phyloP scores from a whole-genome alignment of 352 stramenopile genomes.

The Blastocystis hominis region DNA sequence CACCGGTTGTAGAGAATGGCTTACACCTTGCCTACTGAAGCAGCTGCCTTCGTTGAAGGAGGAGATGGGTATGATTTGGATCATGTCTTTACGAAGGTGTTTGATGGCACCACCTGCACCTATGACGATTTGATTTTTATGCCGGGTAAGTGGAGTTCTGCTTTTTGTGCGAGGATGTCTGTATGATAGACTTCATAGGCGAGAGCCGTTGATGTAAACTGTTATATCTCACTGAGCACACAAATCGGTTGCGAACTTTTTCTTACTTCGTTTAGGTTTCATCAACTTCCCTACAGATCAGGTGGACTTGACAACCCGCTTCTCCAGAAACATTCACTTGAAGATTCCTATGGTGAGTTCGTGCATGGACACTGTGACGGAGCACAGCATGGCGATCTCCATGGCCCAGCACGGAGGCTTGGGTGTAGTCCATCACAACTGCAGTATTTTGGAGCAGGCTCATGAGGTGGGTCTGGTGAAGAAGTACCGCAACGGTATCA shows the following conservation, averaged over 20 bases:
- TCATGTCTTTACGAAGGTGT: not conserved
- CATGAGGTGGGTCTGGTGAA: conserved; percentile 73
- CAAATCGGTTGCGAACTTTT: conserved; percentile 19
- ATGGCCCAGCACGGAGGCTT: conserved; percentile 97
- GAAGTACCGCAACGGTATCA: conserved; percentile 60
- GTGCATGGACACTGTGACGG: conserved; percentile 99
- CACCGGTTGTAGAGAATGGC: conserved; percentile 1
- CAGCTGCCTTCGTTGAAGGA: conserved; percentile 29
- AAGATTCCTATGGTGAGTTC: conserved; percentile 71
- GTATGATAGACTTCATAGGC: conserved; percentile 23
- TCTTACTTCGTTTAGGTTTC: conserved; percentile 66
- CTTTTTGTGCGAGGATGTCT: conserved; percentile 33
- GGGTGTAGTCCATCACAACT: conserved; percentile 99
- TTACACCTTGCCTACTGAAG: conserved; percentile 55
- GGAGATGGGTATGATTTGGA: conserved; percentile 56
- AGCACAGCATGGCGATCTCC: conserved; percentile 95
- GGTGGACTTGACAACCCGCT: conserved; percentile 82
- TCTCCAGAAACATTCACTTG: conserved; percentile 84
- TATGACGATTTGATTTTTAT: conserved; percentile 77
- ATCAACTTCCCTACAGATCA: conserved; percentile 85
- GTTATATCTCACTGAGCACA: not conserved
- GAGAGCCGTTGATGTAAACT: not conserved
- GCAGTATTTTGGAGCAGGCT: conserved; percentile 89
- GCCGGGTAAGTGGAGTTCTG: conserved; percentile 60
- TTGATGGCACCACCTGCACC: conserved; percentile 61